phyloP scores from a whole-genome alignment of 228 moss, liverwort and hornwort species.

The Sphagnum magellanicum region DNA sequence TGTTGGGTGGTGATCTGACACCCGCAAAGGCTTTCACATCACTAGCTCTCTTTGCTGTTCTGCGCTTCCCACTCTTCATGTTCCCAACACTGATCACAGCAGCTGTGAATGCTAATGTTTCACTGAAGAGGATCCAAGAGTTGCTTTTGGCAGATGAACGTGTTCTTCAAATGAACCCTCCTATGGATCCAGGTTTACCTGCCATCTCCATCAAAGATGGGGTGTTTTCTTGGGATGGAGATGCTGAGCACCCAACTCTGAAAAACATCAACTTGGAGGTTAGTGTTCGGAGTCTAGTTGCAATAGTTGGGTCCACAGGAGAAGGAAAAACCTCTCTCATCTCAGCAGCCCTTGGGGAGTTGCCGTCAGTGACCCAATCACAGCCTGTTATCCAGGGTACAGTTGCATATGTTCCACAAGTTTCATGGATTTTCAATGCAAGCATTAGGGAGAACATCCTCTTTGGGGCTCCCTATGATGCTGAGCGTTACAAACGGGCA shows the following conservation, averaged over 20 bases:
- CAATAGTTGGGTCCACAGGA: conserved; percentile 65
- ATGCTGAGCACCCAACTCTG: conserved; percentile 37
- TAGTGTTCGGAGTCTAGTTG: conserved; percentile 39
- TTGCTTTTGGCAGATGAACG: conserved; percentile 66
- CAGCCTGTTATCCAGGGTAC: conserved; percentile 48
- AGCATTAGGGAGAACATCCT: conserved; percentile 53
- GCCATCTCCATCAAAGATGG: conserved; percentile 56
- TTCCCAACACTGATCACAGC: conserved; percentile 63
- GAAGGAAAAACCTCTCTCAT: conserved; percentile 65
- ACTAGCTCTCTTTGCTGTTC: conserved; percentile 63
- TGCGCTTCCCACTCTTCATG: conserved; percentile 70
- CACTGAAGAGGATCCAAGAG: conserved; percentile 68
- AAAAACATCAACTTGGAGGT: conserved; percentile 46
- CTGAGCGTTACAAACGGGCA: conserved; percentile 40
- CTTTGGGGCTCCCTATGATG: conserved; percentile 54
- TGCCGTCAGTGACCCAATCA: conserved; percentile 36
- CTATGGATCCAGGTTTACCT: conserved; percentile 38
- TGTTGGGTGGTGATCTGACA: conserved; percentile 39
- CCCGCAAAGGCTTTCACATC: conserved; percentile 78
- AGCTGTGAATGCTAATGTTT: conserved; percentile 65
- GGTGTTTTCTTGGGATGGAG: conserved; percentile 46
- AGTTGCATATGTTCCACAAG: conserved; percentile 63
- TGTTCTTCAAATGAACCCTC: conserved; percentile 42
- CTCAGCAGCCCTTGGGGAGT: conserved; percentile 59
- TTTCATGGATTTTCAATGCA: conserved; percentile 81